Evolutionary conservation across 164 flowering plant genomes (phyloP).

Genomic region (Chimonanthus praecox): DNA sequence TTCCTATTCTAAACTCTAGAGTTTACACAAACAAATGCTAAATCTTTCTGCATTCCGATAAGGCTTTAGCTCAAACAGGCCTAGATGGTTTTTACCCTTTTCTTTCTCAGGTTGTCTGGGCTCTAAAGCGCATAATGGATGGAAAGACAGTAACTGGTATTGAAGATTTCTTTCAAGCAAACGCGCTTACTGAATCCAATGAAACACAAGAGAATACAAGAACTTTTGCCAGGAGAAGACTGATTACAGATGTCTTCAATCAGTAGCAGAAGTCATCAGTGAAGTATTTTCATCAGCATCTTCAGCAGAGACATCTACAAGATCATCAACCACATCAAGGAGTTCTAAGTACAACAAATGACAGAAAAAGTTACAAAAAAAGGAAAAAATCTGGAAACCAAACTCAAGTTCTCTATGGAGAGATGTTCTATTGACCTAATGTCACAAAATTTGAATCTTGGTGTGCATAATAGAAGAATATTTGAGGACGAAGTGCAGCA

Average conservation of each 20-base stretch:
- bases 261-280: slow-evolving; percentile 13
- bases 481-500: no score
- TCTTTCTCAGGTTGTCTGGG: slow-evolving; percentile 17
- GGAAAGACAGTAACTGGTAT: slow-evolving; percentile 13
- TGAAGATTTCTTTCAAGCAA: slow-evolving; percentile 20
- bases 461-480: no score
- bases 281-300: slow-evolving; percentile 12
- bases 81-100: slow-evolving; percentile 1
- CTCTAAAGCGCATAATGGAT: slow-evolving; percentile 8
- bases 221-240: slow-evolving; percentile 8
- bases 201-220: slow-evolving; percentile 14
- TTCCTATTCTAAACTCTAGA: no score
- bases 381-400: not conserved
- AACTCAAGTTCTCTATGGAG: not conserved
- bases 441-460: no score
- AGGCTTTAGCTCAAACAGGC: not conserved
- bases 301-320: slow-evolving; percentile 16
- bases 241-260: slow-evolving; percentile 9
- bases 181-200: slow-evolving; percentile 6
- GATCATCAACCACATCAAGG: not conserved
- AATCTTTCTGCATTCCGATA: no score
- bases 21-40: no score
- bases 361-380: not conserved
- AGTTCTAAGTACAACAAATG: not conserved
- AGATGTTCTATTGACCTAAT: not conserved